phyloP scores from a whole-genome alignment of 768 basidiomycete species.

The Neoboletus subvelutipes region DNA sequence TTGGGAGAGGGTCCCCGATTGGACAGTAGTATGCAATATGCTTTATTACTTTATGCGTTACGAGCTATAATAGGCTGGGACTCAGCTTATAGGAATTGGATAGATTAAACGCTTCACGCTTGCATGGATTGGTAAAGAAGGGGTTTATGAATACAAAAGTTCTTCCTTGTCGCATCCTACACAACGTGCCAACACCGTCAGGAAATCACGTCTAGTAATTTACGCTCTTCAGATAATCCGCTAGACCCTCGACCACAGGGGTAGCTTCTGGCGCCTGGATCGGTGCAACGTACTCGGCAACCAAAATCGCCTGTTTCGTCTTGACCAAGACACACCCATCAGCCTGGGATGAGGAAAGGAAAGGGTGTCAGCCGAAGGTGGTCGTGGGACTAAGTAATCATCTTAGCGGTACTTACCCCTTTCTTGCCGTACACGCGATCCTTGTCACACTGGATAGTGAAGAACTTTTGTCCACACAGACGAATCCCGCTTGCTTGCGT shows the following conservation, averaged over 20 bases:
- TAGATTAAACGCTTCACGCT: background rate
- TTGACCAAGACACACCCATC: conserved; percentile 74
- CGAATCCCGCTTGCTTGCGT: conserved; percentile 60
- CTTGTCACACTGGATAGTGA: conserved; percentile 50
- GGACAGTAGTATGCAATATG: too few species aligned
- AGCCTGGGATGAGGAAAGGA: conserved; percentile 41
- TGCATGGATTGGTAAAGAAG: background rate
- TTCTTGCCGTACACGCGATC: conserved; percentile 78
- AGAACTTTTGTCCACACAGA: conserved; percentile 72
- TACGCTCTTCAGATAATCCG: conserved; percentile 70
- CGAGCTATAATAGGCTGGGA: too few species aligned
- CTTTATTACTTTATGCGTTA: too few species aligned
- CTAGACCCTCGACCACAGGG: conserved; percentile 62
- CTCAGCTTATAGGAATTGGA: background rate
- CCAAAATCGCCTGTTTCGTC: conserved; percentile 83
- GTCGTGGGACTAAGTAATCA: background rate
- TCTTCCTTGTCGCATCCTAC: conserved; percentile 8
- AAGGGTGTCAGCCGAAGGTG: background rate
- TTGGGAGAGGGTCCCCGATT: too few species aligned
- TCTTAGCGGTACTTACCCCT: conserved; percentile 45
- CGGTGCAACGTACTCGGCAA: conserved; percentile 71
- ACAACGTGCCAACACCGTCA: background rate
- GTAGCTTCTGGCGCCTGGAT: conserved; percentile 66
- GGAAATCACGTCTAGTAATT: conserved; percentile 43
- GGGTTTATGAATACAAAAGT: conserved; percentile 12